Evolutionary conservation across 768 basidiomycete genomes (phyloP), one percentile per base, ranked within the genome.

Genomic region (Tephrocybe sp.): DNA sequence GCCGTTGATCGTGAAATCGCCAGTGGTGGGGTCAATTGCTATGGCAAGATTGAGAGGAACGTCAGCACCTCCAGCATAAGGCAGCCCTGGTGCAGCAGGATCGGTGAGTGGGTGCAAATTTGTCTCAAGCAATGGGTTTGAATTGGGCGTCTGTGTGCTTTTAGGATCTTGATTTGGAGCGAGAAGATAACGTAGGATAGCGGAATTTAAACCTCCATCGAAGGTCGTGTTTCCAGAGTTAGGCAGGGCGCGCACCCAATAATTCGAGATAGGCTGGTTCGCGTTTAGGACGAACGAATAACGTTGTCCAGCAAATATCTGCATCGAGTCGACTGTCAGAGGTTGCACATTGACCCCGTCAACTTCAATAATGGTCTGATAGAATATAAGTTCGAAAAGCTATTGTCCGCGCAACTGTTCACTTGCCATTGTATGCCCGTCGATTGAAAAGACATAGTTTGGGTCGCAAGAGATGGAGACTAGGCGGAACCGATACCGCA

Each of bases 401-500:
- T 1, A 26, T 11, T 13, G 15, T 8, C 5, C 16, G n/a, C 11
- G 32, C 5, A 46, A 16, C n/a, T 11, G 26, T n/a, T 13, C 12
- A 11, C 28, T 25, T 5, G 26, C 44, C 44, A 46, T 46, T 3
- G 50, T 59, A 37, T 69, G 69, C n/a, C 57, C 47, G 18, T 67
- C 59, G 13, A 65, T 6, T n/a, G n/a, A n/a, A n/a, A n/a, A n/a
- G n/a, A n/a, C n/a, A n/a, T n/a, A n/a, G n/a, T n/a, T n/a, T n/a
- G 68, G 63, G 16, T 66, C 69, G 53, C 78, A 77, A 26, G 72
- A 66, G 18, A 63, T 66, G 26, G 57, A 56, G 44, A 78, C 36
- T 8, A 77, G 24, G 5, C 75, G 74, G 60, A 78, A 72, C 22
- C 77, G 72, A 51, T 77, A 77, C 18, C 73, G 59, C 31, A 45